Conservation (phyloP, 2,329 filamentous ascomycete species). For the Metarhizium guizhouense region DNA sequence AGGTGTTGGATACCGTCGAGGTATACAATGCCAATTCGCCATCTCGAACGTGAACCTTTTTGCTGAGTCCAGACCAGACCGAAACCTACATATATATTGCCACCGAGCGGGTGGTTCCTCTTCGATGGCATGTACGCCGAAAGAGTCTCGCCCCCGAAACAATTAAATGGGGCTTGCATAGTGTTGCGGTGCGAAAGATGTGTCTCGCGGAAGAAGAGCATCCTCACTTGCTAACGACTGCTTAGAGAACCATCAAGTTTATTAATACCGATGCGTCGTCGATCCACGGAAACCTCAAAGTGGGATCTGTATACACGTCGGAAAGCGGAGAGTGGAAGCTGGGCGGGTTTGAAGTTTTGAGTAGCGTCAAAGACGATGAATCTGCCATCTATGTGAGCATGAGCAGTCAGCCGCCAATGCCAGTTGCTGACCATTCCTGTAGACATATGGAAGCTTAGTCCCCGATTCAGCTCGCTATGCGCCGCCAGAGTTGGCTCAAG, state of each 20-base stretch:
- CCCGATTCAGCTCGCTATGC: conserved; percentile 80
- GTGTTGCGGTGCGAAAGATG: conserved; percentile 57
- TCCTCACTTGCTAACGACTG: background rate
- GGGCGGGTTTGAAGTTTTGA: conserved; percentile 86
- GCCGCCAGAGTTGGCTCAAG: conserved; percentile 75
- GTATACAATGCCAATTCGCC: conserved; percentile 30
- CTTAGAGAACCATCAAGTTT: conserved; percentile 81
- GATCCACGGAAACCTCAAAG: conserved; percentile 79
- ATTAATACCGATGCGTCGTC: conserved; percentile 90
- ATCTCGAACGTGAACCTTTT: background rate
- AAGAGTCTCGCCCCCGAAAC: conserved; percentile 86
- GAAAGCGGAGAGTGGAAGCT: conserved; percentile 98
- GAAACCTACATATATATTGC: conserved; percentile 94
- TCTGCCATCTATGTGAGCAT: conserved; percentile 72
- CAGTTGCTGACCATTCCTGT: background rate
- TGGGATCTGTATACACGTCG: conserved; percentile 82
- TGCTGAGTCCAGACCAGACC: conserved; percentile 47
- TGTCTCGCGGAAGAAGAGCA: background rate
- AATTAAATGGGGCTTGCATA: conserved; percentile 90
- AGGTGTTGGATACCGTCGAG: conserved; percentile 90
- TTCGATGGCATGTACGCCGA: conserved; percentile 83
- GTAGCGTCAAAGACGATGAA: conserved; percentile 92
- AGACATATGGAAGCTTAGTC: conserved; percentile 80
- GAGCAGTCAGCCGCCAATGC: too few relatives aligned
- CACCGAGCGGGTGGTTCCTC: conserved; percentile 78